Evolutionary conservation across 768 basidiomycete species (phyloP).

Genomic region (Phlebiopsis gigantea): DNA sequence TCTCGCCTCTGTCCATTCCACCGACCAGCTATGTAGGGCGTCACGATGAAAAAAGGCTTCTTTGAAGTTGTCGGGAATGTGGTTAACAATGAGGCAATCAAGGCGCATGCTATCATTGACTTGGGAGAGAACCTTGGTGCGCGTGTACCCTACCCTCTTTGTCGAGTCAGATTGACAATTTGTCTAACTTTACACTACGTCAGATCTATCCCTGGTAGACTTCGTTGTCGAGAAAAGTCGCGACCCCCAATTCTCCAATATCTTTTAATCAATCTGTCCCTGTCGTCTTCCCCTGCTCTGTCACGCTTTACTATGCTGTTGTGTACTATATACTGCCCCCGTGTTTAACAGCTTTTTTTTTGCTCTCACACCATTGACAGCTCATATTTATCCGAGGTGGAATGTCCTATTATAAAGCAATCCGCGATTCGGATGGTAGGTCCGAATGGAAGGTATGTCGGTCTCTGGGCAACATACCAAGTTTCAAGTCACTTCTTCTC

Average conservation of each 20-base stretch:
- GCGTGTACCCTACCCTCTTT: no score
- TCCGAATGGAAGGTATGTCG: no score
- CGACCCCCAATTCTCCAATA: slow-evolving; percentile 7
- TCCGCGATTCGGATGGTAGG: no score
- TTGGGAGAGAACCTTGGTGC: background rate
- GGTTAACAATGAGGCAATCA: background rate
- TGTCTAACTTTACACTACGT: no score
- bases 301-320: background rate
- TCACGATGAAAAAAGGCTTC: background rate
- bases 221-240: slow-evolving; percentile 11
- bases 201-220: slow-evolving; percentile 8
- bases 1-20: background rate
- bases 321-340: background rate
- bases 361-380: no score
- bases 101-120: slow-evolving; percentile 1
- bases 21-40: background rate
- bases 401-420: no score
- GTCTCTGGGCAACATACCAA: no score
- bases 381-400: no score
- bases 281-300: background rate
- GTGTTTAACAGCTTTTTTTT: no score
- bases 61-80: slow-evolving; percentile 5
- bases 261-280: background rate
- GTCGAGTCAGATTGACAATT: no score
- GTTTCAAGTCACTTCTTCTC: no score